Percentiles rank a stretch among this genome's conserved stretches.
Conservation (phyloP, 2,329 filamentous ascomycete species). For the Epicoccum sorghinum region DNA sequence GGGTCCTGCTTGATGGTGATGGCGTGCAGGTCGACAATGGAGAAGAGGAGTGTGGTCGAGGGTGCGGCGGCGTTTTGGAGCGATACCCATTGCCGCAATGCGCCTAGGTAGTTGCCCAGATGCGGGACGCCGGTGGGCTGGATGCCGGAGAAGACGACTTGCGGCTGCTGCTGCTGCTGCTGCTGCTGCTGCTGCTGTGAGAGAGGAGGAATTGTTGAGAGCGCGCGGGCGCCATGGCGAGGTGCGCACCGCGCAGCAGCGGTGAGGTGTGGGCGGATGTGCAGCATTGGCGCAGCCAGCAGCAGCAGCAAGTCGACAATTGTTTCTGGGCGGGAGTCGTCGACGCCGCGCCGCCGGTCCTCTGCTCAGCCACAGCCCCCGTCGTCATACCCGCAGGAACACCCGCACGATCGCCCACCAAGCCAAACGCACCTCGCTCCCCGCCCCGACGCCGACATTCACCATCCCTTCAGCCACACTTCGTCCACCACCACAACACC, state of each 20-base stretch:
- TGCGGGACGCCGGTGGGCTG: conserved; percentile 95
- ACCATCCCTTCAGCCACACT: not conserved
- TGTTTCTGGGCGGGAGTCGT: too few species aligned
- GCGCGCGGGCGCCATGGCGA: not conserved
- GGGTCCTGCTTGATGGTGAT: conserved; percentile 76
- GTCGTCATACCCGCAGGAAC: not conserved
- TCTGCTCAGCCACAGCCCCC: not conserved
- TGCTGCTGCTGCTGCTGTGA: not conserved
- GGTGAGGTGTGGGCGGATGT: conserved; percentile 3
- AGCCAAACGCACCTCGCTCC: not conserved
- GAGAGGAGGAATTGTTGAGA: not conserved
- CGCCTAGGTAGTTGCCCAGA: conserved; percentile 93
- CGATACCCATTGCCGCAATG: conserved; percentile 82
- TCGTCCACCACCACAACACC: not conserved
- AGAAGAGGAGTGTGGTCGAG: conserved; percentile 74
- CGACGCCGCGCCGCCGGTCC: not conserved
- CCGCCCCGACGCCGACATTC: not conserved
- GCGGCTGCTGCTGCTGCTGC: not conserved
- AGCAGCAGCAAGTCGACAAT: not conserved
- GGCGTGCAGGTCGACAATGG: conserved; percentile 91
- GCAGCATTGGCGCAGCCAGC: conserved; percentile 3
- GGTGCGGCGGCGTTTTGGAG: conserved; percentile 70
- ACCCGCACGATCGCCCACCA: not conserved
- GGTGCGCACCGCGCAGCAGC: conserved; percentile 7
- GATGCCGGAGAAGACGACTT: conserved; percentile 85